Percentiles rank a stretch among this genome's conserved stretches.
phyloP scores from a whole-genome alignment of 2,329 filamentous ascomycete species.

The Talaromyces piceae region DNA sequence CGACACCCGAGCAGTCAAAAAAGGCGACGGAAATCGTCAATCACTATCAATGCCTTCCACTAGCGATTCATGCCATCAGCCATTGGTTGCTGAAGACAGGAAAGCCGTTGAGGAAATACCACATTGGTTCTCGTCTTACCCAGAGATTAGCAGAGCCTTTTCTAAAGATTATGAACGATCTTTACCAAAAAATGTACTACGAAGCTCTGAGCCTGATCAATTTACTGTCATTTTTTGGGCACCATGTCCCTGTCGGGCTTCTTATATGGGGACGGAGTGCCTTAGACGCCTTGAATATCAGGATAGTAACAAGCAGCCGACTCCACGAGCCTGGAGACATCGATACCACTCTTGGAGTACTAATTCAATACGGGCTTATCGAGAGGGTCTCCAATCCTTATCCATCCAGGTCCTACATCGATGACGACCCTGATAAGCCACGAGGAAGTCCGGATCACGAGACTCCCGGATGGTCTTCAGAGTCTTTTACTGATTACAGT shows the following conservation, averaged over 20 bases:
- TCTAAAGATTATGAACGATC: conserved; percentile 42
- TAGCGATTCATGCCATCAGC: conserved; percentile 61
- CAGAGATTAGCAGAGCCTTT: conserved; percentile 47
- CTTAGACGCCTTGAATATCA: conserved; percentile 25
- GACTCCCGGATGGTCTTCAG: conserved; percentile 13
- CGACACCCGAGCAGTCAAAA: conserved; percentile 47
- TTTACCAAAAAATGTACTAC: conserved; percentile 31
- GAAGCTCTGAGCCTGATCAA: conserved; percentile 59
- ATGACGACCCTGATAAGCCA: neutral
- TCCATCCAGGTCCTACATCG: conserved; percentile 2
- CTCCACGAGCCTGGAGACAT: conserved; percentile 32
- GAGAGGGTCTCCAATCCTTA: conserved; percentile 34
- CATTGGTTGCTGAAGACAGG: conserved; percentile 54
- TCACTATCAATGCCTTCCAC: conserved; percentile 56
- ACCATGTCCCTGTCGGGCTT: conserved; percentile 60
- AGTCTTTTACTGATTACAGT: conserved; percentile 26
- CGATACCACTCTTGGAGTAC: conserved; percentile 38
- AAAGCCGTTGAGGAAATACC: conserved; percentile 55
- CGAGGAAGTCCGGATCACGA: conserved; percentile 5
- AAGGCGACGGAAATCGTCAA: conserved; percentile 57
- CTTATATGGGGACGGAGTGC: conserved; percentile 46
- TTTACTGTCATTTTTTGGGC: conserved; percentile 58
- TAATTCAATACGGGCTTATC: conserved; percentile 41
- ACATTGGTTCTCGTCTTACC: conserved; percentile 48
- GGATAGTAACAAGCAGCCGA: conserved; percentile 31